A percentile compares a stretch with the other conserved stretches of the same genome.
These are phyloP conservation scores for Fusarium sp. DNA, from an alignment of 2,329 filamentous ascomycete genomes.

Conservation along the genomic window DNA sequence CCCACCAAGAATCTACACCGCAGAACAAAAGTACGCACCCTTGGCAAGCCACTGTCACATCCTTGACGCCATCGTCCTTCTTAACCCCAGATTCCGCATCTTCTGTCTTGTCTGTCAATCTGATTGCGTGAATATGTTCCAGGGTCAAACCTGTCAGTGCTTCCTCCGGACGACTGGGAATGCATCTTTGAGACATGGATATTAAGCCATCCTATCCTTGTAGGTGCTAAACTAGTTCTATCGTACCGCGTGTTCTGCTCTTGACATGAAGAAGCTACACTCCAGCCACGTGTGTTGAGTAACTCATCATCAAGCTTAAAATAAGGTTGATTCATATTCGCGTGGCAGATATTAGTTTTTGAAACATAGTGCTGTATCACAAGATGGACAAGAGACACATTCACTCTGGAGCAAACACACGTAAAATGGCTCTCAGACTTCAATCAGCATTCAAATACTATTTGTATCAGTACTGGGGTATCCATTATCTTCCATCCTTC, in stretches of 20 bases:
- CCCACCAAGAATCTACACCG: constrained; percentile 4
- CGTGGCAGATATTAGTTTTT: background rate
- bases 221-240: background rate
- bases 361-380: background rate
- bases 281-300: background rate
- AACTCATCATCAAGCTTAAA: background rate
- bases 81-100: background rate
- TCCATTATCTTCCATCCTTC: constrained; percentile 19
- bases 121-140: background rate
- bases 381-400: background rate
- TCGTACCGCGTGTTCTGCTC: background rate
- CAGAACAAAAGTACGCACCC: background rate
- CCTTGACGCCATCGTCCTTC: background rate
- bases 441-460: constrained; percentile 13
- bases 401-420: background rate
- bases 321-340: background rate
- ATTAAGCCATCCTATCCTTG: background rate
- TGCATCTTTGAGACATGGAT: background rate
- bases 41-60: constrained; percentile 1
- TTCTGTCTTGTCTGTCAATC: background rate
- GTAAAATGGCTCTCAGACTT: background rate
- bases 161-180: constrained; percentile 20
- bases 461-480: constrained; percentile 29
- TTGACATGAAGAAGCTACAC: background rate
- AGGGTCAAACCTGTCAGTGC: background rate